Evolutionary conservation across 2,329 filamentous ascomycete genomes (phyloP), one percentile per base, ranked within the genome.

Genomic region (Cryphonectria parasitica): DNA sequence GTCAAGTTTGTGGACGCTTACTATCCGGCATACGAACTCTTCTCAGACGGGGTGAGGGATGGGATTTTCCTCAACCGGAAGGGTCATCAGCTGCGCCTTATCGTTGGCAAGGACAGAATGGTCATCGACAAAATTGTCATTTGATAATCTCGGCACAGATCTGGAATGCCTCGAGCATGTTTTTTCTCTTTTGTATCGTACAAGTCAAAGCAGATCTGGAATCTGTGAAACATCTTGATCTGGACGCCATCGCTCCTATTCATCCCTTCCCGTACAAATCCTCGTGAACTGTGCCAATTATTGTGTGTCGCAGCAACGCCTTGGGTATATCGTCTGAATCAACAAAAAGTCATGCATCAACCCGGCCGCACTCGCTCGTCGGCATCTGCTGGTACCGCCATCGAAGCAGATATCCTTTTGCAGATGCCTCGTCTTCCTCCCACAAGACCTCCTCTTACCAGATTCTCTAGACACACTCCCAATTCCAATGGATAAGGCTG

Each of bases 11-110:
- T 89, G 41, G 86, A 89, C 73, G 87, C 84, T 0, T 89, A 93
- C 79, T 92, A 90, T 75, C 91, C 91, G 4, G 90, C 89, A 1
- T 93, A 93, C 75, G 91, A 93, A 81, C 83, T 93, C 15, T 93
- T 88, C 76, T 87, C 86, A 1, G 86, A 89, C 41, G 84, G 83
- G 25, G 77, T 92, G 70, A 84, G 90, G 69, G 77, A 79, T 36
- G 90, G 90, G 1, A 81, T 90, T 41, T 87, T 91, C 72, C 69
- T 78, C 1, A 78, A 83, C 25, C 84, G 82, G 75, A 78, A 83
- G 36, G 84, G 84, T 8, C 82, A 83, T 73, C 90, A 92, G 77
- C 80, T 93, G 74, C 82, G 89, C 68, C 79, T 93, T 64, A 81
- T 91, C 13, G 87, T 93, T 2, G 85, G 86, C 58, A 84, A 84